Evolutionary conservation across 1,284 basidiomycete genomes (phyloP).

Genomic region (Golubevia sp.): DNA sequence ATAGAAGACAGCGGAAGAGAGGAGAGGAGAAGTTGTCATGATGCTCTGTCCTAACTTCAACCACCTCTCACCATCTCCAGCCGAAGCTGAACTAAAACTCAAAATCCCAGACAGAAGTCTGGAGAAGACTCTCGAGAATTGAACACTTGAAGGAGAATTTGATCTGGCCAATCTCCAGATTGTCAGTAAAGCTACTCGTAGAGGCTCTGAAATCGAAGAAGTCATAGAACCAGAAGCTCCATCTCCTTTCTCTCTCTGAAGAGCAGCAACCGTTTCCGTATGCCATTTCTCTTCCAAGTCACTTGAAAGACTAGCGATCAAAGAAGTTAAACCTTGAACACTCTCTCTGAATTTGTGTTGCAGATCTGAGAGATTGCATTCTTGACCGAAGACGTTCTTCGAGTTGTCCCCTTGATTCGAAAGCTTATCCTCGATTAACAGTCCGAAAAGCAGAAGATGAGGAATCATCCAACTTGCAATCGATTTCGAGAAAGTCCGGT

Average conservation of each 20-base stretch:
- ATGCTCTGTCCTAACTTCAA: constrained; percentile 31
- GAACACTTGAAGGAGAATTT: constrained; percentile 10
- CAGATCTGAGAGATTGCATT: no score
- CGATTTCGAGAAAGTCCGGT: no score
- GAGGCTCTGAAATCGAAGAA: no score
- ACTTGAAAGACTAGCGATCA: constrained; percentile 24
- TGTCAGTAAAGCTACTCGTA: no score
- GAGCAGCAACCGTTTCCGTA: constrained; percentile 10
- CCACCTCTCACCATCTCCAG: constrained; percentile 39
- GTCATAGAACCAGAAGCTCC: constrained; percentile 3
- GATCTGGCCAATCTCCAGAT: no score
- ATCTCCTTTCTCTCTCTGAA: constrained; percentile 18
- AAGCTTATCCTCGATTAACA: no score
- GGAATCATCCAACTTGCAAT: no score
- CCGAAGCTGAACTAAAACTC: constrained; percentile 35
- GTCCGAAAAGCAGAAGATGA: no score
- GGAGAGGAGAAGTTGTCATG: constrained; percentile 15
- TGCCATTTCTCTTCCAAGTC: constrained; percentile 28
- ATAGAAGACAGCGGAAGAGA: constrained; percentile 25
- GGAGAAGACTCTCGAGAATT: constrained; percentile 37
- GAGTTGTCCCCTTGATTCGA: no score
- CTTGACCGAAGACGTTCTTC: no score
- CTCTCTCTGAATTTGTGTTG: no score
- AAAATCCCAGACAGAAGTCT: constrained; percentile 43
- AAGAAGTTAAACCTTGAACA: constrained; percentile 10